These are phyloP conservation scores for Oxalis stricta DNA, from an alignment of 441 rosid species.

Conservation along the genomic window DNA sequence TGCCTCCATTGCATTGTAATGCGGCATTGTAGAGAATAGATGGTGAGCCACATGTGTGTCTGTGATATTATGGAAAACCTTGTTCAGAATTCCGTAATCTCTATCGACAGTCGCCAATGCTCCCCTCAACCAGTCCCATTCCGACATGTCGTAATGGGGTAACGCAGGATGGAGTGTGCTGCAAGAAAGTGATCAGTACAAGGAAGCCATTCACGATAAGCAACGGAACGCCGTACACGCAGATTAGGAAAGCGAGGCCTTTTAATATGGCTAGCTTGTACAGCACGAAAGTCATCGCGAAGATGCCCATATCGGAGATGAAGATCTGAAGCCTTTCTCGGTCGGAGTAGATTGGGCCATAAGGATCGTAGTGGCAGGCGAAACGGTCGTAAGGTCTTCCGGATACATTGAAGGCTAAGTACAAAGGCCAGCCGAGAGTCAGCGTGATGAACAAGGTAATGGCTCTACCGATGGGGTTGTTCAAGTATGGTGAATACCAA, in stretches of 20 bases:
- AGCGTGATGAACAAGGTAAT: constrained; percentile 19
- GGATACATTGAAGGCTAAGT: constrained; percentile 28
- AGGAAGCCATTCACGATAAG: constrained; percentile 27
- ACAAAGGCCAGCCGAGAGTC: constrained; percentile 36
- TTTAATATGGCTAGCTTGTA: constrained; percentile 13
- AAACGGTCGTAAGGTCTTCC: constrained; percentile 27
- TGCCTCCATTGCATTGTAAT: constrained; percentile 38
- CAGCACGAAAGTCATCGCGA: constrained; percentile 16
- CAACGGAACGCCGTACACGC: constrained; percentile 24
- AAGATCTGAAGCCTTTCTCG: constrained; percentile 27
- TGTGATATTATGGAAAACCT: constrained; percentile 32
- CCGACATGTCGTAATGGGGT: constrained; percentile 30
- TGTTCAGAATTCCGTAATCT: constrained; percentile 29
- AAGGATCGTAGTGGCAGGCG: constrained; percentile 29
- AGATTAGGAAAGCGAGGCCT: constrained; percentile 24
- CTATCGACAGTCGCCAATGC: constrained; percentile 29
- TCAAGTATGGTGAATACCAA: constrained; percentile 23
- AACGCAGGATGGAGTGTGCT: constrained; percentile 35
- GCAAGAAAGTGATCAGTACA: constrained; percentile 31
- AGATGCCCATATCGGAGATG: constrained; percentile 23
- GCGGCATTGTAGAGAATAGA: constrained; percentile 38
- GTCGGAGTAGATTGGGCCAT: constrained; percentile 24
- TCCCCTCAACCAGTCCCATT: constrained; percentile 43
- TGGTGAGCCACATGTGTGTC: constrained; percentile 36
- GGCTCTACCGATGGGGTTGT: constrained; percentile 31